Conservation (phyloP, 352 stramenopile species). For the Phytophthora hibernalis region DNA sequence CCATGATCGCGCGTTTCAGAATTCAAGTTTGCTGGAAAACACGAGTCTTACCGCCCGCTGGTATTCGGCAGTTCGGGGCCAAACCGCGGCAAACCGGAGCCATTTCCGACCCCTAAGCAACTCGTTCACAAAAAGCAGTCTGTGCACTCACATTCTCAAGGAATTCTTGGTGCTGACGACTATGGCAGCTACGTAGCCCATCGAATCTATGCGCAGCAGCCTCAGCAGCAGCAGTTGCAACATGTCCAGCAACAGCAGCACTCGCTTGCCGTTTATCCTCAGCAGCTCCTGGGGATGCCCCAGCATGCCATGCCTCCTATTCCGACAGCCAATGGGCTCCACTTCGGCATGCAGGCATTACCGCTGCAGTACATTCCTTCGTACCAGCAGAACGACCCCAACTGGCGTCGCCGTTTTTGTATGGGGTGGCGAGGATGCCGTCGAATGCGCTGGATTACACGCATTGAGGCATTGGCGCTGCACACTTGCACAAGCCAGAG, state of each 20-base stretch:
- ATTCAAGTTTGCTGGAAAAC: conserved; percentile 96
- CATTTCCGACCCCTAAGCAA: conserved; percentile 73
- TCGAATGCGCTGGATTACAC: conserved; percentile 39
- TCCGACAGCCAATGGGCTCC: conserved; percentile 29
- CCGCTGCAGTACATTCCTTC: conserved; percentile 38
- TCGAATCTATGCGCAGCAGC: conserved; percentile 37
- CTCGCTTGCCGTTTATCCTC: conserved; percentile 39
- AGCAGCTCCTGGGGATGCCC: conserved; percentile 37
- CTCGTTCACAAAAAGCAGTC: conserved; percentile 52
- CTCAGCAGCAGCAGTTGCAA: conserved; percentile 35
- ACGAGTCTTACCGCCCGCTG: conserved; percentile 92
- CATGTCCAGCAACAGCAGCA: conserved; percentile 42
- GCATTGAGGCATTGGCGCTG: conserved; percentile 28
- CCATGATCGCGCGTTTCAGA: conserved; percentile 99
- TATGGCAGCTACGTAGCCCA: conserved; percentile 40
- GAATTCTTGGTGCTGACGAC: conserved; percentile 36
- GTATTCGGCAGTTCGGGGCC: conserved; percentile 88
- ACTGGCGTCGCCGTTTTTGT: conserved; percentile 47
- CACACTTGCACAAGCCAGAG: conserved; percentile 17
- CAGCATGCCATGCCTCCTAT: conserved; percentile 41
- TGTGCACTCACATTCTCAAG: conserved; percentile 33
- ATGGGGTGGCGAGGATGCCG: conserved; percentile 37
- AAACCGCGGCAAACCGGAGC: conserved; percentile 72
- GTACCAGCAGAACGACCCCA: conserved; percentile 45
- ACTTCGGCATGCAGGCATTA: conserved; percentile 30